Evolutionary conservation across 179 eudicot genomes (phyloP), one percentile per base, ranked within the genome.

Genomic region (Gypsophila paniculata): DNA sequence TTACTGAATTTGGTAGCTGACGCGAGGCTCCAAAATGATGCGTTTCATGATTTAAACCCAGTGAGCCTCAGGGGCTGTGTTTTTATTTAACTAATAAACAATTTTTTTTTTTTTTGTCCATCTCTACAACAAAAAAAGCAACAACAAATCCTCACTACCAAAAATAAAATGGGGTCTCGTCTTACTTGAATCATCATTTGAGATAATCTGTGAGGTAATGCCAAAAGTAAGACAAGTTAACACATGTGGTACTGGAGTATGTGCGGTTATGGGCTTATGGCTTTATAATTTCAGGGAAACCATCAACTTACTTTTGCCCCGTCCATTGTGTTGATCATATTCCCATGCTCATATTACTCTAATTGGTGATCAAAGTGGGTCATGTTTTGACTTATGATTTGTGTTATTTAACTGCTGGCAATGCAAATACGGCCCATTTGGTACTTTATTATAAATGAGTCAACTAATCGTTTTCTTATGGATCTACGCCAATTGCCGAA

Each of bases 401-500:
- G 19, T 25, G 46, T 46, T 12, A 48, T 72, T 60, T 61, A 5
- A 63, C n/a, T 51, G 6, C 23, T 19, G 22, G 22, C 6, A 62
- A 34, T 73, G 19, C 19, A 52, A 53, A 10, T 46, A 12, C 42
- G 15, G 3, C 61, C 12, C 18, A 3, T 29, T 39, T 34, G 49
- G 12, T 63, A n/a, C 26, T 21, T 26, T 53, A 62, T 26, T 53
- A 62, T 12, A 12, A 38, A 8, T 65, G 34, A 46, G 22, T 53
- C 38, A 25, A 39, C 15, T 67, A 34, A 8, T 11, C 54, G 42
- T 17, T 29, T 39, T 65, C 44, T 71, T 53, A 73, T 68, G 6
- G 42, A 63, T 71, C 62, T 73, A 25, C 65, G 69, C 65, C 69
- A 6, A 61, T 39, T 82, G 64, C 67, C 77, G 70, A 68, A 52